Conservation (phyloP, 1,284 basidiomycete species). For the Schizophyllum commune region DNA sequence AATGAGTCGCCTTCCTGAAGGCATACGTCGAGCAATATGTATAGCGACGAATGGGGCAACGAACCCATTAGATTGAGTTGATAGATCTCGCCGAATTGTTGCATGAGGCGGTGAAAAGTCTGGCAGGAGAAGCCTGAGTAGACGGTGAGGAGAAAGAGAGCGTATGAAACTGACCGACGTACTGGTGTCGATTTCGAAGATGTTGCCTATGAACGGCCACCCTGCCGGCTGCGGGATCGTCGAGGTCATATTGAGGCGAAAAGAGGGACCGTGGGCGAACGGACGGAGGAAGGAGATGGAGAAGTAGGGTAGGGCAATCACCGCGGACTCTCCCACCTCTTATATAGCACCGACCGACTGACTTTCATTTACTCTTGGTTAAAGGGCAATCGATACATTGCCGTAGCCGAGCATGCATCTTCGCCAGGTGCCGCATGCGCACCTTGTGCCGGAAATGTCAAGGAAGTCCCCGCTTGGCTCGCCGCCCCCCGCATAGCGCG, state of each 20-base stretch:
- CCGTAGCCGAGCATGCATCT: neutral
- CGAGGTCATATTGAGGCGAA: slow-evolving; percentile 12
- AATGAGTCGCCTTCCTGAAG: slow-evolving; percentile 20
- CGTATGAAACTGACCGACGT: neutral
- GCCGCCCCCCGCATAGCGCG: neutral
- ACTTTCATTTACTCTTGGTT: neutral
- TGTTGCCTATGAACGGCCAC: slow-evolving; percentile 40
- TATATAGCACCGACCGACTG: neutral
- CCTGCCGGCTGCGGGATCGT: slow-evolving; percentile 29
- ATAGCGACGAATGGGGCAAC: slow-evolving; percentile 3
- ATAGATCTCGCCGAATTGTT: slow-evolving; percentile 42
- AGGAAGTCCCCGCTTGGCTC: neutral
- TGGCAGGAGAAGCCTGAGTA: slow-evolving; percentile 26
- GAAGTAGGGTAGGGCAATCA: neutral
- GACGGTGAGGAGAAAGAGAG: neutral
- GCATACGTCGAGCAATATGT: neutral
- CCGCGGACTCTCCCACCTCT: neutral
- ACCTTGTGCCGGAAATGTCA: neutral
- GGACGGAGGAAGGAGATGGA: neutral
- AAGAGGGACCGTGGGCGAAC: too few species aligned
- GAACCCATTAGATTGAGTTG: slow-evolving; percentile 32
- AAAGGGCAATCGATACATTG: neutral
- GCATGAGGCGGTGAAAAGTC: slow-evolving; percentile 31
- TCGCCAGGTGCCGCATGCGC: neutral
- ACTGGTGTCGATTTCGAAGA: slow-evolving; percentile 24